Conservation (phyloP, 1,284 basidiomycete species). For the Ganoderma leucocontextum region DNA sequence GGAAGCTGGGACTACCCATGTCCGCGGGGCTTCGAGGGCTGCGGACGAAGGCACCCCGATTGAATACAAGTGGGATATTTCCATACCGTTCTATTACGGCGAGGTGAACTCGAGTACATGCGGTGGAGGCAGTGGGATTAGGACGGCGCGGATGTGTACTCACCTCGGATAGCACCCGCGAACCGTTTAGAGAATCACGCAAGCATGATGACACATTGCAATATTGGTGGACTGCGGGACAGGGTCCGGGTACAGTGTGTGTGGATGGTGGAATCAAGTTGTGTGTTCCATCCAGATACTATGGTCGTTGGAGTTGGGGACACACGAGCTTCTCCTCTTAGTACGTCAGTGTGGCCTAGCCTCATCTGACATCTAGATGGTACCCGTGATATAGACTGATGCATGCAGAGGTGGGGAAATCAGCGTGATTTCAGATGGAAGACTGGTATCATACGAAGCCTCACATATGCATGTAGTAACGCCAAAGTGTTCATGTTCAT, state of each 20-base stretch:
- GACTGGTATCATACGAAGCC: neutral
- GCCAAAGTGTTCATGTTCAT: neutral
- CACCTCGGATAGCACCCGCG: neutral
- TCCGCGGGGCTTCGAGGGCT: neutral
- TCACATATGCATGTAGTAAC: neutral
- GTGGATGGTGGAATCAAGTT: neutral
- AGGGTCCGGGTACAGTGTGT: neutral
- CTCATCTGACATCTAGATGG: neutral
- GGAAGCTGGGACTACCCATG: neutral
- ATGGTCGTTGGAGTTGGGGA: neutral
- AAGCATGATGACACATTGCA: neutral
- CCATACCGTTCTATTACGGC: neutral
- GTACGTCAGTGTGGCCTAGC: neutral
- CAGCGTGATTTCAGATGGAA: neutral
- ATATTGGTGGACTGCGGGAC: neutral
- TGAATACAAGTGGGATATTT: neutral
- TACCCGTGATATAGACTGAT: neutral
- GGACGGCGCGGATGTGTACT: neutral
- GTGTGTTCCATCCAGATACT: neutral
- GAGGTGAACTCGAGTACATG: neutral
- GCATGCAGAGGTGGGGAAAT: neutral
- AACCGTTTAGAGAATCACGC: neutral
- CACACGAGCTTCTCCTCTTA: slow-evolving; percentile 1
- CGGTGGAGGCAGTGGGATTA: neutral
- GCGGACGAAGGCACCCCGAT: neutral